Base-by-base conservation (phyloP, 129 eudicot species). In the Pseudognaphalium luteoalbum region DNA sequence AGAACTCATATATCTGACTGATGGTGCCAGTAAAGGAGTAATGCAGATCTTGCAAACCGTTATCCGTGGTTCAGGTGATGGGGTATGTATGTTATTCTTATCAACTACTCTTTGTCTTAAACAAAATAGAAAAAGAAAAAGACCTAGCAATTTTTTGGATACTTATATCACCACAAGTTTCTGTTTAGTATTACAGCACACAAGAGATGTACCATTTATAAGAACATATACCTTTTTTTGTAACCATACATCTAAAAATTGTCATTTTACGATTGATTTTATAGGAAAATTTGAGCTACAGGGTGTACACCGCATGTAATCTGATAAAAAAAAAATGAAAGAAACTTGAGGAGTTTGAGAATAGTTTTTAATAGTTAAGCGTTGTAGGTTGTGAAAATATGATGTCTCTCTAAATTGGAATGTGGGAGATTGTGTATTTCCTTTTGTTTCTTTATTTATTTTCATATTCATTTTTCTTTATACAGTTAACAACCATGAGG, bases 11-110 rank as follows among this genome's bases (percentile, higher is more conserved):
- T 95, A 84, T 76, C 97, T 95, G 35, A 95, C 99, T 3, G 99
- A 91, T 78, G 99, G 97, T 80, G 99, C 99, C n/a, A 95, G 99
- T 83, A 95, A 95, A 88, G 99, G 99, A 79, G 97, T 95, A 15
- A 89, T 91, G 97, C 99, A 95, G 86, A 89, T 89, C 29, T 76
- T 95, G 78, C 86, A 95, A 52, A 77, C 96, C 41, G 77, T 95
- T 30, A 91, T 95, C 35, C 87, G 97, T 51, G 89, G 95, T 73
- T 71, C 79, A 72, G 77, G 83, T 69, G 99, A 95, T 58, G 99
- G 97, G 94, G 99, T 95, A 91, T 73, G 78, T 7, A 16, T 16
- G 30, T 44, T 39, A 42, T 10, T 34, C 20, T 15, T 61, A 42
- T 67, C 39, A 28, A 42, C 34, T 68, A 14, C 74, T 70, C 29